phyloP scores from a whole-genome alignment of 2,329 filamentous ascomycete species.

The Penicillium hordei region DNA sequence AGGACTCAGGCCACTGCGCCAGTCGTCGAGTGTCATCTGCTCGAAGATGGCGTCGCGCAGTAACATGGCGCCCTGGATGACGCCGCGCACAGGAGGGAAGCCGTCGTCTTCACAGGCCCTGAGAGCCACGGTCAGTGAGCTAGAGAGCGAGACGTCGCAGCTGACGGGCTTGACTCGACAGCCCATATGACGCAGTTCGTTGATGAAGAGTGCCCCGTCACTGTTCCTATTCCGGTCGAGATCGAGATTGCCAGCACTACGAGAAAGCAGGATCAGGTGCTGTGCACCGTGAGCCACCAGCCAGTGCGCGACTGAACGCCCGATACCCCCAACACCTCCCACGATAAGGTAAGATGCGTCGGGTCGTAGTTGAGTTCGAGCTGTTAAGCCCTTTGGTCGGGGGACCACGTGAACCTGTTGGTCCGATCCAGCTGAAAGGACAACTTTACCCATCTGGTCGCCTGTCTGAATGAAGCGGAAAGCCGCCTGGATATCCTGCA shows the following conservation, averaged over 20 bases:
- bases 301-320: conserved; percentile 33
- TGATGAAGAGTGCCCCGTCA: neutral
- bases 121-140: neutral
- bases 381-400: neutral
- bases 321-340: conserved; percentile 44
- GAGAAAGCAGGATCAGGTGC: conserved; percentile 38
- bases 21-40: conserved; percentile 16
- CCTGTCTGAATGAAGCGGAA: conserved; percentile 46
- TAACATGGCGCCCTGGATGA: conserved; percentile 4
- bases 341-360: conserved; percentile 35
- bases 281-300: conserved; percentile 37
- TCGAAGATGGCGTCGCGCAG: conserved; percentile 4
- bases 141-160: neutral
- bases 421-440: conserved; percentile 17
- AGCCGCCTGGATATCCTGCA: conserved; percentile 32
- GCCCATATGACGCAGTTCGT: neutral
- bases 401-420: neutral
- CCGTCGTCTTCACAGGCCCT: neutral
- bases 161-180: neutral
- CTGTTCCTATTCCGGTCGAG: neutral
- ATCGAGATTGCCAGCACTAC: conserved; percentile 23
- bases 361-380: neutral
- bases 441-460: conserved; percentile 47
- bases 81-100: neutral
- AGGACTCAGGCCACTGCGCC: conserved; percentile 1